Evolutionary conservation across 2,329 filamentous ascomycete species (phyloP), one percentile per base, ranked within the genome.

Genomic region (Diaporthe velutina): DNA sequence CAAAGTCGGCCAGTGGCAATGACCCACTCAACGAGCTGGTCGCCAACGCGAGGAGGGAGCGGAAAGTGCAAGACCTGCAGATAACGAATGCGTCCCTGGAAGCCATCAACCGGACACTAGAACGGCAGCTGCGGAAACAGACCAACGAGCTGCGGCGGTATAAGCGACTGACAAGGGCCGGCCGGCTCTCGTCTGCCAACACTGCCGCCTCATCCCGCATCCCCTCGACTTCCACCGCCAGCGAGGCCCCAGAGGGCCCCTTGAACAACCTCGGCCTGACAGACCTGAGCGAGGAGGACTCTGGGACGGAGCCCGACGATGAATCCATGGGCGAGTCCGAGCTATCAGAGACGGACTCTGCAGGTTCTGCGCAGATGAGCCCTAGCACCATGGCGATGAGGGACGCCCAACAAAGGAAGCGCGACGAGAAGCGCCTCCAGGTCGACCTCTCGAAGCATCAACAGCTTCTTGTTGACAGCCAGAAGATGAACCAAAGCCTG

Each of bases 81-180:
- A 99, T 99, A 77, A 98, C 94, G 73, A 99, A 99, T 80, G 97
- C 95, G 1, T 98, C 96, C 1, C 89, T 99, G 4, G 90, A 98
- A 73, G 97, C 97, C 54, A 98, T 99, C 84, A 99, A 99, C 81
- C 90, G 96, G 71, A 97, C 95, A 0, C 86, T 99, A 0, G 97
- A 99, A 84, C 91, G 95, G 33, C 95, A 98, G 81, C 89, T 99
- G 79, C 92, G 95, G 35, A 98, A 98, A 81, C 96, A 98, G 80
- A 96, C 94, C 50, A 91, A 94, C 1, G 97, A 99, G 81, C 83
- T 99, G 42, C 92, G 97, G 74, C 90, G 96, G 57, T 98, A 93
- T 82, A 91, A 94, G 70, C 92, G 97, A n/a, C 86, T 98, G 67
- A 97, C 95, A 52, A 91, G 96, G 28, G 92, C 95, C 0, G 95